Percentiles rank a stretch among this genome's conserved stretches.
Conservation (phyloP, 169 alveolate species). For the Theileria orientalis region DNA sequence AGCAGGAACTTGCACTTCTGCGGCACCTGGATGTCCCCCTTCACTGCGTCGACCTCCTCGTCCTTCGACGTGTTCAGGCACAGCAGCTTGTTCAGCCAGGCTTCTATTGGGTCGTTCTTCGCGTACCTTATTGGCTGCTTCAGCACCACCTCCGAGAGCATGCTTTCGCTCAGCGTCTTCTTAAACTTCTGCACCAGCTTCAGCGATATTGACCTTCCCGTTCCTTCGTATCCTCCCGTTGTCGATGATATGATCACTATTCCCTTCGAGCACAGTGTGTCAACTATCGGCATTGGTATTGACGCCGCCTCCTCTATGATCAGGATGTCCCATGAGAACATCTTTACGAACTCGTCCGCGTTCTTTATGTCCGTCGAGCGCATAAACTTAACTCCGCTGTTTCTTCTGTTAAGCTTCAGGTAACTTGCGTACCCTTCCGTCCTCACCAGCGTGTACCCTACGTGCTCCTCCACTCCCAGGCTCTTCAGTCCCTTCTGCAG, state of each 20-base stretch:
- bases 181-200: conserved; percentile 86
- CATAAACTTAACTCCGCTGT: conserved; percentile 61
- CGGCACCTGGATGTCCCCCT: conserved; percentile 90
- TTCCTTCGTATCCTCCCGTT: conserved; percentile 98
- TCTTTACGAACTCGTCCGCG: conserved; percentile 56
- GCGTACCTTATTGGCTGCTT: conserved; percentile 97
- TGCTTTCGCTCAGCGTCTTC: conserved; percentile 74
- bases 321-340: conserved; percentile 91
- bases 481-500: conserved; percentile 90
- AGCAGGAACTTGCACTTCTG: conserved; percentile 90
- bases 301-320: conserved; percentile 99
- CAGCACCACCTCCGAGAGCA: conserved; percentile 82
- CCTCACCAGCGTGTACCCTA: conserved; percentile 53
- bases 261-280: conserved; percentile 89
- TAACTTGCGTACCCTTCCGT: conserved; percentile 57
- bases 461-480: conserved; percentile 89
- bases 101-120: conserved; percentile 95
- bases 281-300: conserved; percentile 97
- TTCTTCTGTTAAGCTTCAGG: conserved; percentile 47
- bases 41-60: conserved; percentile 88
- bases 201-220: conserved; percentile 98
- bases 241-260: conserved; percentile 96
- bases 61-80: conserved; percentile 82
- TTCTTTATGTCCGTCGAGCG: conserved; percentile 45
- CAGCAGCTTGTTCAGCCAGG: conserved; percentile 94